phyloP scores from a whole-genome alignment of 1,284 basidiomycete species.

The Clitocybe nebularis region DNA sequence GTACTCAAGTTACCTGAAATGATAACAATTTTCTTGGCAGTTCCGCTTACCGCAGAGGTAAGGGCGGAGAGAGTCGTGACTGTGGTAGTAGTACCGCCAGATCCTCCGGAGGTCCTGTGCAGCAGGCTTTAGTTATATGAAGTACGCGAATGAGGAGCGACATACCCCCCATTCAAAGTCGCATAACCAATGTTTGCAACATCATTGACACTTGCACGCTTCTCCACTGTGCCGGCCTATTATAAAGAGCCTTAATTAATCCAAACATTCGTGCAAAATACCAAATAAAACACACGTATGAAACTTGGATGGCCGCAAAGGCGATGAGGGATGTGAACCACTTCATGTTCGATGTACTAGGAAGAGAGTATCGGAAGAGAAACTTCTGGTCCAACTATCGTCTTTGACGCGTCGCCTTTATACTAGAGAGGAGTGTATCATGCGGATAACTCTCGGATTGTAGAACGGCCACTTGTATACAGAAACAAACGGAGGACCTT shows the following conservation, averaged over 20 bases:
- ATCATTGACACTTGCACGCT: conserved; percentile 32
- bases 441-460: too few species aligned
- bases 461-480: too few species aligned
- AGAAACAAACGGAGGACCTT: too few species aligned
- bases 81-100: conserved; percentile 28
- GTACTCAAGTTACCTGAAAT: conserved; percentile 21
- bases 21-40: conserved; percentile 31
- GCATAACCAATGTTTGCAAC: conserved; percentile 39
- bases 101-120: conserved; percentile 29
- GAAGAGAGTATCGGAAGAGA: too few species aligned
- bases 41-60: conserved; percentile 30
- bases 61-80: conserved; percentile 31
- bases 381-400: too few species aligned
- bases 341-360: too few species aligned
- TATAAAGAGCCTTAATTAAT: background rate
- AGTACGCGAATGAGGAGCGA: background rate
- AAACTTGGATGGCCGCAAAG: conserved; percentile 25
- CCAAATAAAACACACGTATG: conserved; percentile 25
- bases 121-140: background rate
- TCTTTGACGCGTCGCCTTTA: too few species aligned
- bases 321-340: conserved; percentile 27
- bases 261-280: background rate
- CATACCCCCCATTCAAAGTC: conserved; percentile 14
- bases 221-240: conserved; percentile 19
- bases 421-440: too few species aligned